A percentile compares a stretch with the other conserved stretches of the same genome.
phyloP scores from a whole-genome alignment of 768 basidiomycete species.

The Kwoniella newhampshirensis region DNA sequence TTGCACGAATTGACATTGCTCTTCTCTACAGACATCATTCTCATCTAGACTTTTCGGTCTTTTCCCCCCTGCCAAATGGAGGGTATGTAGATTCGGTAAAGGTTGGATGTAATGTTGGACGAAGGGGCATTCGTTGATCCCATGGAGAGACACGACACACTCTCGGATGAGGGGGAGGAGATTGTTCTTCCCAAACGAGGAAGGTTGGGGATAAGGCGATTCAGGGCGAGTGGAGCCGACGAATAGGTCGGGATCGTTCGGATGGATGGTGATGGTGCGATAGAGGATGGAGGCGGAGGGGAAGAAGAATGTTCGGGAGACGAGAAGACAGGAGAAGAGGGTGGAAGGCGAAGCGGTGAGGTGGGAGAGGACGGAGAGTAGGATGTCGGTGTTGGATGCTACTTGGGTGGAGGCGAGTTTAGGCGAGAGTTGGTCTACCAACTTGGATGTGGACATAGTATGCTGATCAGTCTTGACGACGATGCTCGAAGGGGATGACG shows the following conservation, averaged over 20 bases:
- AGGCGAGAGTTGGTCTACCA: too few relatives aligned
- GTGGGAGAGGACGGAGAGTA: conserved; percentile 3
- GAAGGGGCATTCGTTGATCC: conserved; percentile 17
- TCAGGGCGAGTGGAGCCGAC: conserved; percentile 10
- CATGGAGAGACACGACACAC: conserved; percentile 3
- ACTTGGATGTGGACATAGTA: too few relatives aligned
- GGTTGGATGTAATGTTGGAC: conserved; percentile 12
- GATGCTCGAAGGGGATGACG: background rate
- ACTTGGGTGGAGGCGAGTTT: conserved; percentile 2
- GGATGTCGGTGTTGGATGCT: conserved; percentile 3
- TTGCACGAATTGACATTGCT: conserved; percentile 10
- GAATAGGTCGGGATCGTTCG: conserved; percentile 1
- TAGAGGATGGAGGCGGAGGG: conserved; percentile 8
- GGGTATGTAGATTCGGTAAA: conserved; percentile 9
- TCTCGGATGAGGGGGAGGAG: conserved; percentile 1
- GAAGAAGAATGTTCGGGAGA: conserved; percentile 12
- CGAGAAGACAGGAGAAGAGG: background rate
- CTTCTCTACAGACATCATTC: conserved; percentile 1
- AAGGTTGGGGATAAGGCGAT: conserved; percentile 1
- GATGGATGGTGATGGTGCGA: background rate
- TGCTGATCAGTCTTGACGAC: too few relatives aligned
- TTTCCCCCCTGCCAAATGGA: conserved; percentile 7
- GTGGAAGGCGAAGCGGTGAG: background rate
- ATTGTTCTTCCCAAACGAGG: conserved; percentile 10
- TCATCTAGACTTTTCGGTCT: background rate